These are phyloP conservation scores for Diutina scorzettiae DNA, from an alignment of 1,139 yeast species.

Conservation along the genomic window DNA sequence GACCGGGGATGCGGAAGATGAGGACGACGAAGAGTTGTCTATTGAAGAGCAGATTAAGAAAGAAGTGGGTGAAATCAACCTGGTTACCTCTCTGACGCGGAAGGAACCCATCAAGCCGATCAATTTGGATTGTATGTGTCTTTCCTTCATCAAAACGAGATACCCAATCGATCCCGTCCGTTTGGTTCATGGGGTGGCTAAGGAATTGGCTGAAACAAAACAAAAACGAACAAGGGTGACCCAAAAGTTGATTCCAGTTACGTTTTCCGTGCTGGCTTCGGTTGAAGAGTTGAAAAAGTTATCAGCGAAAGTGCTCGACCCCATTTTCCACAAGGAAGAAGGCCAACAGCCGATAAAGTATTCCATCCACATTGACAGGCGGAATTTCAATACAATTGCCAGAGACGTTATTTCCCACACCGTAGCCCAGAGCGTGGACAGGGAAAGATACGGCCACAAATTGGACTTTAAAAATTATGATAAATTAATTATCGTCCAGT, in stretches of 20 bases:
- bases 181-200: constrained; percentile 52
- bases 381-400: constrained; percentile 66
- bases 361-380: constrained; percentile 69
- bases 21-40: constrained; percentile 28
- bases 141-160: constrained; percentile 69
- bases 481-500: constrained; percentile 69
- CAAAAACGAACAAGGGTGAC: constrained; percentile 56
- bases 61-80: constrained; percentile 53
- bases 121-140: constrained; percentile 73
- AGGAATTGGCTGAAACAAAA: constrained; percentile 40
- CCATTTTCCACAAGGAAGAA: constrained; percentile 48
- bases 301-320: constrained; percentile 43
- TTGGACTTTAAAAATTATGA: constrained; percentile 79
- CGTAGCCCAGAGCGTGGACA: constrained; percentile 64
- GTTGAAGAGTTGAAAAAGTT: constrained; percentile 52
- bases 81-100: constrained; percentile 20
- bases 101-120: constrained; percentile 43
- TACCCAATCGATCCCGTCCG: constrained; percentile 69
- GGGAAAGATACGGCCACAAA: constrained; percentile 47
- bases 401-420: constrained; percentile 58
- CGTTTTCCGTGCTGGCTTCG: constrained; percentile 62
- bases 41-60: constrained; percentile 67
- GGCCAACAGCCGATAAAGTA: constrained; percentile 45
- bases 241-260: constrained; percentile 72
- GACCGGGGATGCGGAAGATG: constrained; percentile 12